Base-by-base conservation (phyloP, 257 asterid genomes). In the Cynanchum wilfordii region DNA sequence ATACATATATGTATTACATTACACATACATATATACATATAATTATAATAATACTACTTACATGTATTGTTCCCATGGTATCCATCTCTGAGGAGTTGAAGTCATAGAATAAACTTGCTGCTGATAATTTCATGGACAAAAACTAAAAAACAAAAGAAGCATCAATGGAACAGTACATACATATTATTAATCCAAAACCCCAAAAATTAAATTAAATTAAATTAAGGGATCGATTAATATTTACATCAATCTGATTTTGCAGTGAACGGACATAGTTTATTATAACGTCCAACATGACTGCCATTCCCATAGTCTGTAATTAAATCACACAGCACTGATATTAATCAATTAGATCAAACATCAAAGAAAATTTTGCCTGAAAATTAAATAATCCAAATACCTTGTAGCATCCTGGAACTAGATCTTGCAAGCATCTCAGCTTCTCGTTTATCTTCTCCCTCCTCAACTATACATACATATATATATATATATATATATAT, bases 221-320 rank as follows among this genome's bases (percentile, higher is more conserved):
- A 45, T 33, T 33, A 33, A 33, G 38, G 38, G 38, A 33, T 33
- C 4, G 38, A 33, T 33, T 33, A 1, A 1, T 33, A 33, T 40
- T 11, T 25, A 90, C 98, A 80, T 95, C 97, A 69, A 95, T 92
- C 81, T 95, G 99, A 75, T 95, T 92, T 77, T 95, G 99, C 84
- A 92, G 76, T 52, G 98, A 95, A 2, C 97, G 85, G 20, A 95
- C 91, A 47, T 95, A 95, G 72, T 87, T 89, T 70, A 87, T 90
- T 25, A 92, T 90, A 69, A 95, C 99, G 70, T 92, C 99, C 83
- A 95, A 77, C 98, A 92, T 95, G 25, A 89, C 96, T 25, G 99
- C 98, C 99, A 95, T 92, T 65, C 99, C 96, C 99, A 95, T 95
- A 2, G 99, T 89, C 99, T 93, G 90, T 76, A 83, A 33, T 33